phyloP scores from a whole-genome alignment of 345 rosid species.

The Camelina hispida region DNA sequence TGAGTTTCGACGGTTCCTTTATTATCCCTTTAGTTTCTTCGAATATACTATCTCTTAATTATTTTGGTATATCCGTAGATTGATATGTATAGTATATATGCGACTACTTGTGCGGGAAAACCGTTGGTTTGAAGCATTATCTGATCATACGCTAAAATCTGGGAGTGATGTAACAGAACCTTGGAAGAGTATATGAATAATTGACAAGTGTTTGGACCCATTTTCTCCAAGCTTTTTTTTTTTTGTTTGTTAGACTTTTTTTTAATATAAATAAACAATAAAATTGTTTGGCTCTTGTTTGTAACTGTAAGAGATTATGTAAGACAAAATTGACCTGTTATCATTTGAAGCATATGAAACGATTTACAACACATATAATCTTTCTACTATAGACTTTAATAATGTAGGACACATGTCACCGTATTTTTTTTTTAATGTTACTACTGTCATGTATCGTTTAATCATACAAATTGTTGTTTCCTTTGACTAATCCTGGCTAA shows the following conservation, averaged over 20 bases:
- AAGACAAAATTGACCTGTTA: not conserved
- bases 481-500: not conserved
- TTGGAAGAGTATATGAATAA: constrained; percentile 29
- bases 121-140: constrained; percentile 34
- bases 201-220: constrained; percentile 38
- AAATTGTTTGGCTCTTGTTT: constrained; percentile 25
- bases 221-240: too few relatives aligned
- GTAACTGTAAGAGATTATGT: constrained; percentile 20
- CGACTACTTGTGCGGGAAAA: constrained; percentile 28
- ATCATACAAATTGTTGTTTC: not conserved
- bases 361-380: not conserved
- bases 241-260: not conserved
- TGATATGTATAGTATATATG: not conserved
- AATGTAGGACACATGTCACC: constrained; percentile 8
- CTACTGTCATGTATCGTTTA: not conserved
- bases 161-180: constrained; percentile 18
- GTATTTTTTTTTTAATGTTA: not conserved
- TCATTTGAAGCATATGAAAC: not conserved
- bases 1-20: constrained; percentile 33
- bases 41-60: not conserved
- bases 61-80: constrained; percentile 29
- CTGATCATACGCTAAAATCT: constrained; percentile 30
- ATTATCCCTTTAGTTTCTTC: not conserved
- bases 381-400: not conserved
- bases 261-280: not conserved